A percentile compares a stretch with the other conserved stretches of the same genome.
Conservation (phyloP, 2,329 filamentous ascomycete genomes). For the Hypoxylon sp. region DNA sequence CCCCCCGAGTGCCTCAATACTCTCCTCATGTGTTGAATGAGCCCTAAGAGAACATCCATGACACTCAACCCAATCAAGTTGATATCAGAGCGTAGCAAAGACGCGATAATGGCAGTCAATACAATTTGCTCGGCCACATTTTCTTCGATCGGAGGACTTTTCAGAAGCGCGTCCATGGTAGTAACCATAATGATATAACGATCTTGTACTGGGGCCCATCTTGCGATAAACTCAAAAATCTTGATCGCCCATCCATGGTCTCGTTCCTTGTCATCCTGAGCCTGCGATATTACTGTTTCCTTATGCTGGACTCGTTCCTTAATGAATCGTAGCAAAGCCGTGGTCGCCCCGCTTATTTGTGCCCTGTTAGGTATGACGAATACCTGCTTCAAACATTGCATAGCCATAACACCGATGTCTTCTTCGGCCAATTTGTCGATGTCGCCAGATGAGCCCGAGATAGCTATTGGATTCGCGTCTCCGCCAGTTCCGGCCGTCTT, state of each 20-base stretch:
- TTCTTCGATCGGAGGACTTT: constrained; percentile 73
- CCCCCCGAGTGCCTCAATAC: constrained; percentile 71
- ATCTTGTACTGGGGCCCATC: constrained; percentile 93
- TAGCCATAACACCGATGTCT: constrained; percentile 82
- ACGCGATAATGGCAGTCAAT: constrained; percentile 80
- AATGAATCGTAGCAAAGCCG: constrained; percentile 78
- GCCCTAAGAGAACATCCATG: constrained; percentile 88
- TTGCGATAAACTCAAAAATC: constrained; percentile 79
- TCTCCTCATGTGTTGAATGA: constrained; percentile 83
- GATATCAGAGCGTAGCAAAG: constrained; percentile 83
- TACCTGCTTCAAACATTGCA: constrained; percentile 86
- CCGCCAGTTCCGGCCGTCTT: constrained; percentile 71
- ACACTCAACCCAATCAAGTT: constrained; percentile 96
- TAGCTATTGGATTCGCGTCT: constrained; percentile 73
- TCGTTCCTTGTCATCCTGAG: constrained; percentile 52
- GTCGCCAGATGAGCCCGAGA: constrained; percentile 83
- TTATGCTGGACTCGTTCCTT: constrained; percentile 63
- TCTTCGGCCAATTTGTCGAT: constrained; percentile 91
- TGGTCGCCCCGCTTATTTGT: constrained; percentile 81
- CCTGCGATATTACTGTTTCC: constrained; percentile 65
- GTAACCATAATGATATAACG: constrained; percentile 90
- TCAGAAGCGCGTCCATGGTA: constrained; percentile 77
- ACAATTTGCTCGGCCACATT: constrained; percentile 77
- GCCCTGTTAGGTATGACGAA: constrained; percentile 83
- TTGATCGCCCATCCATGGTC: constrained; percentile 80